Conservation (phyloP, 345 rosid species). For the Brassica cretica region DNA sequence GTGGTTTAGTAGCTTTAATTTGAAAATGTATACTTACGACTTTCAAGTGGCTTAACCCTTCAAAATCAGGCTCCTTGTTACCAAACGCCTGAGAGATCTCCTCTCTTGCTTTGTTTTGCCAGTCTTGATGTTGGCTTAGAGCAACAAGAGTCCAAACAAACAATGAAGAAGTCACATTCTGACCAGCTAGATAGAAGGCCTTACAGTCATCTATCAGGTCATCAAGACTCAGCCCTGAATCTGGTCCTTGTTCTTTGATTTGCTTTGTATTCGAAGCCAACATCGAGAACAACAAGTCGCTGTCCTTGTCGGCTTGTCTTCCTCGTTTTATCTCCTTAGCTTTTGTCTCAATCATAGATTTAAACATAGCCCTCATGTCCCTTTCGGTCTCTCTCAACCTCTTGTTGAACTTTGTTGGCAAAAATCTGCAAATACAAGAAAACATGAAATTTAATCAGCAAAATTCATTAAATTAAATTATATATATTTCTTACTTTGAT, state of each 20-base stretch:
- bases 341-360: slow-evolving; percentile 42
- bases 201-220: slow-evolving; percentile 65
- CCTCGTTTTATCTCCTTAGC: slow-evolving; percentile 39
- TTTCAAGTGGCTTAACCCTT: slow-evolving; percentile 44
- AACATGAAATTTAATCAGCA: not conserved
- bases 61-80: slow-evolving; percentile 42
- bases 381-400: slow-evolving; percentile 44
- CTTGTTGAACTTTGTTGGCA: slow-evolving; percentile 50
- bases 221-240: slow-evolving; percentile 34
- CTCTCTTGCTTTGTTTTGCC: slow-evolving; percentile 60
- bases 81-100: slow-evolving; percentile 48
- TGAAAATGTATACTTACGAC: slow-evolving; percentile 34
- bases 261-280: slow-evolving; percentile 36
- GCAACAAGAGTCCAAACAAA: slow-evolving; percentile 58
- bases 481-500: slow-evolving; percentile 29
- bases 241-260: slow-evolving; percentile 37
- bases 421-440: slow-evolving; percentile 31
- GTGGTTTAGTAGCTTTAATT: not conserved
- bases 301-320: slow-evolving; percentile 27
- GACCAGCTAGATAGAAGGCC: slow-evolving; percentile 68
- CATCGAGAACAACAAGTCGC: slow-evolving; percentile 41
- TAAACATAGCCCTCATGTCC: slow-evolving; percentile 42
- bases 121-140: slow-evolving; percentile 50
- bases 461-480: not conserved
- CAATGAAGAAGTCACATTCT: slow-evolving; percentile 55